Conservation (phyloP, 805 yeast genomes). For the Saturnispora ahearnii region DNA sequence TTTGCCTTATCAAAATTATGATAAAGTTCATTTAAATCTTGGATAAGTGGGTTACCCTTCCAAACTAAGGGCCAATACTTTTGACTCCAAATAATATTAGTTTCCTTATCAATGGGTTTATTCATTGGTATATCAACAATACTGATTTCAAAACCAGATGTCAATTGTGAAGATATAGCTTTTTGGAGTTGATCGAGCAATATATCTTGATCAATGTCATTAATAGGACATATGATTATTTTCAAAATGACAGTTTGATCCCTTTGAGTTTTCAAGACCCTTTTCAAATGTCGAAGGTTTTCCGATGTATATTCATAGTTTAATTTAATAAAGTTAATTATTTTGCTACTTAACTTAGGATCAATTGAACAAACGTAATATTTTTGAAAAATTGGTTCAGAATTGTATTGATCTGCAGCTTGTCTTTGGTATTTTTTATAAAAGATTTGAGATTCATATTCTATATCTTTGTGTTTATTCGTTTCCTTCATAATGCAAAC, state of each 20-base stretch:
- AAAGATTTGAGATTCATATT: conserved; percentile 34
- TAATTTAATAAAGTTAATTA: conserved; percentile 21
- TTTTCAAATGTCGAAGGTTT: conserved; percentile 39
- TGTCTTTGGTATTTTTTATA: conserved; percentile 34
- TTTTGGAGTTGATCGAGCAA: conserved; percentile 3
- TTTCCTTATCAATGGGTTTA: conserved; percentile 66
- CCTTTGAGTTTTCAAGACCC: conserved; percentile 31
- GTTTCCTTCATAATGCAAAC: background rate
- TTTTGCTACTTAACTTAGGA: conserved; percentile 28
- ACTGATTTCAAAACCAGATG: conserved; percentile 10
- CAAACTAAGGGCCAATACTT: conserved; percentile 82
- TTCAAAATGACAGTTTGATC: conserved; percentile 14
- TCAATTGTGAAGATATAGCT: background rate
- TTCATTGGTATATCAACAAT: conserved; percentile 41
- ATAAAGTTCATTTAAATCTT: conserved; percentile 43
- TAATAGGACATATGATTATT: conserved; percentile 41
- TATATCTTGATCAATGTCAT: conserved; percentile 25
- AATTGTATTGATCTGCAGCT: conserved; percentile 21
- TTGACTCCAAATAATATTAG: conserved; percentile 55
- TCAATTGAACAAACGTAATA: conserved; percentile 38
- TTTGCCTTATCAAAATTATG: conserved; percentile 34
- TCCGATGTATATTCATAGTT: conserved; percentile 22
- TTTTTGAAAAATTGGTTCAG: conserved; percentile 24
- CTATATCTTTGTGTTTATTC: conserved; percentile 23
- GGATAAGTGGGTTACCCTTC: conserved; percentile 86